Percentiles rank a stretch among this genome's conserved stretches.
Evolutionary conservation across 169 alveolate genomes (phyloP).

Genomic region (Perkinsus olseni): DNA sequence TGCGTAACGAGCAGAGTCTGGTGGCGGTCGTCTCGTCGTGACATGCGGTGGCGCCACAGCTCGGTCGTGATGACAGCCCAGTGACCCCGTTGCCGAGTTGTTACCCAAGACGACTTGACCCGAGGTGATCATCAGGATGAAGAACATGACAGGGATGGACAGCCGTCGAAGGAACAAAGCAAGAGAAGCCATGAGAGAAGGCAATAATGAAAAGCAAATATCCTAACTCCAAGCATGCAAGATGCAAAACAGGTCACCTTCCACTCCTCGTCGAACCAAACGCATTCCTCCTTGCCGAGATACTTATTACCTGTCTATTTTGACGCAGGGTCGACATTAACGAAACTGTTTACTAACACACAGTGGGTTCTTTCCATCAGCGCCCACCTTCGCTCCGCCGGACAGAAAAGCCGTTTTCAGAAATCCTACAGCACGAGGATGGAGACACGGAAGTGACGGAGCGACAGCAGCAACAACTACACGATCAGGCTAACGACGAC

Average conservation of each 20-base stretch:
- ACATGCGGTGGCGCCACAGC: background rate
- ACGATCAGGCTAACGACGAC: too few species aligned
- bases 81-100: background rate
- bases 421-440: too few species aligned
- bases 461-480: too few species aligned
- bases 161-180: background rate
- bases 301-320: too few species aligned
- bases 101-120: background rate
- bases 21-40: background rate
- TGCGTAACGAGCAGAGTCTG: background rate
- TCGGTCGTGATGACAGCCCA: background rate
- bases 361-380: too few species aligned
- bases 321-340: too few species aligned
- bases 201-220: background rate
- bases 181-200: background rate
- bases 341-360: too few species aligned
- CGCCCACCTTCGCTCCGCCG: too few species aligned
- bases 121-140: background rate
- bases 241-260: background rate
- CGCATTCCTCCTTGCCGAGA: too few species aligned
- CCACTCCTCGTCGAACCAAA: background rate
- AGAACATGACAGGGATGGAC: background rate
- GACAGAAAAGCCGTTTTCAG: too few species aligned
- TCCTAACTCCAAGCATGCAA: background rate
- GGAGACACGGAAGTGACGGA: too few species aligned